Base-by-base conservation (phyloP, 495 filamentous ascomycete species). In the Talaromyces ruber region DNA sequence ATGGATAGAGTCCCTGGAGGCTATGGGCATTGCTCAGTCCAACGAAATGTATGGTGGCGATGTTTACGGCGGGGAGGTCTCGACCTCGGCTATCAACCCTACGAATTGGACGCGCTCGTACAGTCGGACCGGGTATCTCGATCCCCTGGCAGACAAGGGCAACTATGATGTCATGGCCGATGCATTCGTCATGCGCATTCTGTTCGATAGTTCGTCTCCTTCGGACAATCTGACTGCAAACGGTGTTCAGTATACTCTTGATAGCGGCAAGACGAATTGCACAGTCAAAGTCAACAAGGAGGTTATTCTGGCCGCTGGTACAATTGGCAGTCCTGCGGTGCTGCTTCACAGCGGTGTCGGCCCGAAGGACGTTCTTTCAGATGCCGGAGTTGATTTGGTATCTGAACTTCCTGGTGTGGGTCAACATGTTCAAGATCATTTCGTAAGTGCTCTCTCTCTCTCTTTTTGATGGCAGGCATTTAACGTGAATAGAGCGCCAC, bases 301-400 rank as follows among this genome's bases (percentile, higher is more conserved):
- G 65, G 81, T 85, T 21, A 85, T 86, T 62, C 64, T 86, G 5
- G 69, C 83, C 0, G 79, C 80, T 57, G 84, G 84, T 11, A 67
- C 79, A 24, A 74, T 85, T 63, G 82, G 82, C 64, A 79, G 81
- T 24, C 84, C 84, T 0, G 80, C 85, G 62, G 72, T 86, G n/a
- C 64, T 82, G 8, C 70, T 80, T 8, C 63, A 81, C 43, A 75
- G 76, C 32, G 79, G 79, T 52, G 69, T 82, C 39, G 79, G 79
- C 2, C 75, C 75, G 0, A 74, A 70, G 59, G 65, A 69, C 22
- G 70, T 79, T 3, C 65, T 82, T 11, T 57, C 67, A 14, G 34
- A 53, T 11, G 67, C 76, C 7, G 74, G 72, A 6, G 76, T 82
- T 62, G 63, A 71, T 3, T 64, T 74, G 6, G 63, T 78, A 8